Percentiles rank a stretch among this genome's conserved stretches.
phyloP scores from a whole-genome alignment of 768 basidiomycete species.

The Serendipita sp. region DNA sequence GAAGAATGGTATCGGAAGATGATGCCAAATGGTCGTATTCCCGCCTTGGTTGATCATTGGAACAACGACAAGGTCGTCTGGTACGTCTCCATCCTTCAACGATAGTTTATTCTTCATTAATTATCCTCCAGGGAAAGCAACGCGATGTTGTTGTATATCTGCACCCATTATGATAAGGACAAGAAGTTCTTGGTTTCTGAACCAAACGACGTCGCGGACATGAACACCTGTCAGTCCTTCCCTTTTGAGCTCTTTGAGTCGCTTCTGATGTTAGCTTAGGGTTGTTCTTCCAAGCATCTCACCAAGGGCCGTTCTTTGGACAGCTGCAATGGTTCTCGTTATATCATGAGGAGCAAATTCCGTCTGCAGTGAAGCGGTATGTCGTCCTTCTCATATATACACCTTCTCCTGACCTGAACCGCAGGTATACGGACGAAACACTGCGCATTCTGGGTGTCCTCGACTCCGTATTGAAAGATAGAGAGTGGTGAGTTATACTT shows the following conservation, averaged over 20 bases:
- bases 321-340: slow-evolving; percentile 14
- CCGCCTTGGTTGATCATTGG: slow-evolving; percentile 13
- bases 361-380: neutral
- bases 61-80: slow-evolving; percentile 12
- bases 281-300: slow-evolving; percentile 14
- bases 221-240: slow-evolving; percentile 5
- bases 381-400: neutral
- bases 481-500: slow-evolving; percentile 7
- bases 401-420: neutral
- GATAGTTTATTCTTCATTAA: too few relatives aligned
- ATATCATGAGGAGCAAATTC: slow-evolving; percentile 12
- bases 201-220: slow-evolving; percentile 8
- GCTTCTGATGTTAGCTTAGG: neutral
- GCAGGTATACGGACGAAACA: slow-evolving; percentile 13
- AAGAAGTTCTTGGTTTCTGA: slow-evolving; percentile 11
- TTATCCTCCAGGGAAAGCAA: slow-evolving; percentile 8
- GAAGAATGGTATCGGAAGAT: neutral
- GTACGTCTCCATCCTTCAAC: neutral
- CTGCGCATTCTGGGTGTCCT: slow-evolving; percentile 13
- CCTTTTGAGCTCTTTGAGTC: neutral
- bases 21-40: slow-evolving; percentile 13
- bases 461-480: slow-evolving; percentile 11
- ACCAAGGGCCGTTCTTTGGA: slow-evolving; percentile 13
- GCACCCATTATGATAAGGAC: slow-evolving; percentile 12
- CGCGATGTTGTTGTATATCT: slow-evolving; percentile 13